Evolutionary conservation across 2,329 filamentous ascomycete genomes (phyloP).

Genomic region (Coleophoma cylindrospora): DNA sequence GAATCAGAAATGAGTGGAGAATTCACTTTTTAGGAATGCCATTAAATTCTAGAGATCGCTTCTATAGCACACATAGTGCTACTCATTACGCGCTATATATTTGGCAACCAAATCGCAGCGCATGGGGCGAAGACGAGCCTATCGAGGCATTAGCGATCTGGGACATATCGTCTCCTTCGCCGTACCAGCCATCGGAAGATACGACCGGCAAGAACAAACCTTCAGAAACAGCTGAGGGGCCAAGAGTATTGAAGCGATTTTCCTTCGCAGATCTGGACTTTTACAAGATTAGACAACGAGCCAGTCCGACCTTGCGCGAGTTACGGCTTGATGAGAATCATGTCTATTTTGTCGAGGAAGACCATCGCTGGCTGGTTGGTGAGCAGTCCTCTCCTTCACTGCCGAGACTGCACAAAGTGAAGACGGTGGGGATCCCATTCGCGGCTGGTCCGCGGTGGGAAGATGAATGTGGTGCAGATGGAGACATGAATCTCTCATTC

Average conservation of each 20-base stretch:
- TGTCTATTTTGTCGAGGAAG: constrained; percentile 52
- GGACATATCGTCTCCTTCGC: constrained; percentile 47
- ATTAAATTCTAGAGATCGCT: constrained; percentile 50
- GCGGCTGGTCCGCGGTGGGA: constrained; percentile 44
- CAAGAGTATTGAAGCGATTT: constrained; percentile 43
- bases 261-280: constrained; percentile 45
- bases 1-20: constrained; percentile 44
- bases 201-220: constrained; percentile 33
- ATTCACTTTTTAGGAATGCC: constrained; percentile 53
- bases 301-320: constrained; percentile 42
- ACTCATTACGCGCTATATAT: constrained; percentile 58
- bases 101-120: constrained; percentile 53
- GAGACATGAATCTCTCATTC: constrained; percentile 18
- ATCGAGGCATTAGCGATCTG: constrained; percentile 54
- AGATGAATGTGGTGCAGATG: constrained; percentile 36
- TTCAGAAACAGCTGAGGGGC: constrained; percentile 28
- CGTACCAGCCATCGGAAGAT: constrained; percentile 45
- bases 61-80: constrained; percentile 54
- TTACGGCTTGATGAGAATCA: constrained; percentile 40
- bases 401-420: constrained; percentile 39
- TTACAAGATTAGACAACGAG: constrained; percentile 47
- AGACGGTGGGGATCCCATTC: constrained; percentile 49
- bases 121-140: constrained; percentile 50
- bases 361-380: constrained; percentile 44
- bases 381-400: constrained; percentile 35